Percentiles rank a stretch among this genome's conserved stretches.
These are phyloP conservation scores for Xylariaceae sp. DNA, from an alignment of 2,329 filamentous ascomycete species.

Conservation along the genomic window DNA sequence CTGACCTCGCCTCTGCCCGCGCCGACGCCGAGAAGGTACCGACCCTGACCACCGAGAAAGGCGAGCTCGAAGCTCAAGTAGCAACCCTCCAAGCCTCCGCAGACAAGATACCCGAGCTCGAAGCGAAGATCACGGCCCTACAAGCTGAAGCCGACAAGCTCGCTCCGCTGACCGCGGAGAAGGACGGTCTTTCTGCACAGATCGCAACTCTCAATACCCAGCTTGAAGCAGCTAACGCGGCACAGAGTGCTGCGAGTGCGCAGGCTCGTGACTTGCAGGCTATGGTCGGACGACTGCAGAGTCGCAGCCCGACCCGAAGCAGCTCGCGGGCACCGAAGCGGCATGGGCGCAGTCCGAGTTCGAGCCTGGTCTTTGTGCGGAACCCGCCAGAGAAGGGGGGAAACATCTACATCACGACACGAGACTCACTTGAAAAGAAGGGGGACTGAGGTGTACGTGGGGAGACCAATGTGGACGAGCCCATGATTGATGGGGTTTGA, in stretches of 20 bases:
- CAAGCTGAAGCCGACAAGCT: constrained; percentile 17
- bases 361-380: constrained; percentile 22
- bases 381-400: constrained; percentile 18
- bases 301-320: constrained; percentile 20
- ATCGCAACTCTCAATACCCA: constrained; percentile 10
- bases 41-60: constrained; percentile 14
- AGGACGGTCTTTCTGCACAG: constrained; percentile 13
- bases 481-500: neutral
- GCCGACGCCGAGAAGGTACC: constrained; percentile 12
- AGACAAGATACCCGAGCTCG: constrained; percentile 17
- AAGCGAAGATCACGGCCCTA: constrained; percentile 13
- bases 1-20: constrained; percentile 9
- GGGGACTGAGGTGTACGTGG: constrained; percentile 6
- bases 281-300: constrained; percentile 10
- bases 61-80: constrained; percentile 14
- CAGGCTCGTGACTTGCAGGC: constrained; percentile 18
- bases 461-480: neutral
- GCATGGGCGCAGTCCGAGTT: constrained; percentile 23
- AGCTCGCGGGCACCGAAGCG: constrained; percentile 22
- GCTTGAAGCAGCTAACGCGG: constrained; percentile 7
- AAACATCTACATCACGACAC: constrained; percentile 23
- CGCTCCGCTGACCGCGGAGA: constrained; percentile 18
- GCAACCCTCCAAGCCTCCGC: constrained; percentile 16
- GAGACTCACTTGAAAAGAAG: constrained; percentile 20
- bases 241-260: constrained; percentile 1